phyloP scores from a whole-genome alignment of 2,329 filamentous ascomycete genomes.

The Didymella glomerata region DNA sequence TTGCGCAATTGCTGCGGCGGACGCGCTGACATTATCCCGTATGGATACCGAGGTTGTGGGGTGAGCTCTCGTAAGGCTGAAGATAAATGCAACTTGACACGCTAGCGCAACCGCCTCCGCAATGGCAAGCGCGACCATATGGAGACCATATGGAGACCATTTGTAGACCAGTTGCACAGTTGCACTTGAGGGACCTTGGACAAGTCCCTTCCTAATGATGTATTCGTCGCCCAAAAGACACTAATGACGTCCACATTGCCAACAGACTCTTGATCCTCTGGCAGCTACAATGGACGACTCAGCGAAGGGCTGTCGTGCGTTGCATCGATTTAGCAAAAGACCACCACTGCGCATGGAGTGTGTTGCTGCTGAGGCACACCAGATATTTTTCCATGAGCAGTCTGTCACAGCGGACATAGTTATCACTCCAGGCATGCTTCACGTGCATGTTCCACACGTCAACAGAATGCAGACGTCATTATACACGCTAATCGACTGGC shows the following conservation, averaged over 20 bases:
- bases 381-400: not conserved
- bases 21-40: not conserved
- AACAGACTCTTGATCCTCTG: not conserved
- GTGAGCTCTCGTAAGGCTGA: not conserved
- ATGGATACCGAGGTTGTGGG: slow-evolving; percentile 14
- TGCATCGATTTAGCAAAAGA: not conserved
- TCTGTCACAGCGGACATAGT: not conserved
- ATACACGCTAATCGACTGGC: slow-evolving; percentile 19
- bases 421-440: not conserved
- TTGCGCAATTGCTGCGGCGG: not conserved
- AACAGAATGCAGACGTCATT: slow-evolving; percentile 24
- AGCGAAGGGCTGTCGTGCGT: not conserved
- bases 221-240: not conserved
- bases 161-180: no score
- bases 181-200: not conserved
- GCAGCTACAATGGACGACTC: not conserved
- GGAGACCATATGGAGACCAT: no score
- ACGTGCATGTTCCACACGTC: slow-evolving; percentile 11
- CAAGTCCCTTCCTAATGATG: not conserved
- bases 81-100: not conserved
- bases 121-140: not conserved
- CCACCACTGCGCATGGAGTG: not conserved
- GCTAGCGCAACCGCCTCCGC: slow-evolving; percentile 1
- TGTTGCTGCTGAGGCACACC: not conserved
- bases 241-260: not conserved